Evolutionary conservation across 1,139 yeast genomes (phyloP), one percentile per base, ranked within the genome.

Genomic region (Groenewaldozyma sp.): DNA sequence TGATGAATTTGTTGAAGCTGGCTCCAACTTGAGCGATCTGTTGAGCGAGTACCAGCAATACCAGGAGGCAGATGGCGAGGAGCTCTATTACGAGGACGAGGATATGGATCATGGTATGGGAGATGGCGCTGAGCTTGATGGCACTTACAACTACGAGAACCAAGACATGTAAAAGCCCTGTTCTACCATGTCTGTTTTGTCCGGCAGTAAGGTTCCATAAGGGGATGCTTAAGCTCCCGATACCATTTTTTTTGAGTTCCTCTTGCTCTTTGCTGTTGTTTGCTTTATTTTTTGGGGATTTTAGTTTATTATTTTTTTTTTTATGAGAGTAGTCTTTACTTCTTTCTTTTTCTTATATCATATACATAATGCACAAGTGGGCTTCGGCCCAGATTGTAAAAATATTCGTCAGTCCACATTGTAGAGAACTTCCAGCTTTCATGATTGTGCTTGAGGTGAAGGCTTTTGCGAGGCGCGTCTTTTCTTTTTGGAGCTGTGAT

Each of bases 21-120:
- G 71, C 58, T 69, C 77, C 40, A 83, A 86, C 63, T 78, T 86
- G 87, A 76, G 75, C 54, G 95, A 86, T 64, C 72, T 86, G 60
- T 87, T 86, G 44, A 76, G 79, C 56, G 95, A 86, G 65, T 84
- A 84, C 63, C 93, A 83, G 68, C 95, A 86, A 68, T 84, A 86
- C 69, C 94, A 84, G 70, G 91, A 81, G 51, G 91, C 86, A 33
- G 72, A 77, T 45, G 73, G 78, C 47, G 82, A 78, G 45, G 93
- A 82, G 53, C 82, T 75, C 46, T 65, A 59, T 24, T 88, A 78
- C 40, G 50, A 44, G 24, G 46, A 47, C 38, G 54, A 48, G 20
- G 57, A 53, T 18, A 58, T 55, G 36, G 45, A 42, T 17, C 59
- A 54, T 18, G 58, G 52, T 34, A 42, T 47, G 32, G 57, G 52